Evolutionary conservation across 106 monocot species (phyloP).

Genomic region (Dendrobium nobile): DNA sequence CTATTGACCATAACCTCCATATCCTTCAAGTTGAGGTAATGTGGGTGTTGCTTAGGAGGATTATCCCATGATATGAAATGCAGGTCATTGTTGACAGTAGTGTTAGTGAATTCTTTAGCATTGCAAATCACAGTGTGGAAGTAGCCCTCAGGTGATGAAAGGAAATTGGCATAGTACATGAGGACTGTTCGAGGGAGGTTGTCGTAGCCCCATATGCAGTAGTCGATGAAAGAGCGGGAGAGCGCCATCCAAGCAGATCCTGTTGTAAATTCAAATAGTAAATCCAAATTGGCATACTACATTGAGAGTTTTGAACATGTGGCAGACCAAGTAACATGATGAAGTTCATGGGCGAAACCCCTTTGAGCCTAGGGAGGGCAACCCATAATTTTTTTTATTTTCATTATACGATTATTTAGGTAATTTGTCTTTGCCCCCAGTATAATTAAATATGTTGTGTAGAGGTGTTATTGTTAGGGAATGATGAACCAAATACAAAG

Average conservation of each 20-base stretch:
- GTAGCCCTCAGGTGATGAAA: constrained; percentile 92
- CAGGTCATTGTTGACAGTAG: constrained; percentile 83
- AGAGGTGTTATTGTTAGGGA: too few species aligned
- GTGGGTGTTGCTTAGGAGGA: constrained; percentile 87
- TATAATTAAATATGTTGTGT: too few species aligned
- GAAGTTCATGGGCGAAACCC: neutral
- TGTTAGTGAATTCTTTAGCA: constrained; percentile 68
- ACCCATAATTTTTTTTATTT: too few species aligned
- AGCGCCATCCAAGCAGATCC: constrained; percentile 95
- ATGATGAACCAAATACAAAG: too few species aligned
- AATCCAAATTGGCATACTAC: neutral
- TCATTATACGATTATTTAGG: too few species aligned
- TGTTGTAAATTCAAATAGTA: constrained; percentile 10
- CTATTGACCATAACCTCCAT: constrained; percentile 54
- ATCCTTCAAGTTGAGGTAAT: constrained; percentile 55
- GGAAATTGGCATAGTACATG: constrained; percentile 92
- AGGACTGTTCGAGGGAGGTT: constrained; percentile 77
- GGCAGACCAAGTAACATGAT: too few species aligned
- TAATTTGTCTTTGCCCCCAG: too few species aligned
- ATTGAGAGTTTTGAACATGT: too few species aligned
- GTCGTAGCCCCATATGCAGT: constrained; percentile 95
- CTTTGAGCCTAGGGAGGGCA: too few species aligned
- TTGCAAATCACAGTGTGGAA: constrained; percentile 99
- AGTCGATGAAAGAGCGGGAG: constrained; percentile 67
- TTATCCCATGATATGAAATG: constrained; percentile 97